Percentiles rank a stretch among this genome's conserved stretches.
Evolutionary conservation across 2,329 filamentous ascomycete species (phyloP).

Genomic region (Sclerotinia spermophila): DNA sequence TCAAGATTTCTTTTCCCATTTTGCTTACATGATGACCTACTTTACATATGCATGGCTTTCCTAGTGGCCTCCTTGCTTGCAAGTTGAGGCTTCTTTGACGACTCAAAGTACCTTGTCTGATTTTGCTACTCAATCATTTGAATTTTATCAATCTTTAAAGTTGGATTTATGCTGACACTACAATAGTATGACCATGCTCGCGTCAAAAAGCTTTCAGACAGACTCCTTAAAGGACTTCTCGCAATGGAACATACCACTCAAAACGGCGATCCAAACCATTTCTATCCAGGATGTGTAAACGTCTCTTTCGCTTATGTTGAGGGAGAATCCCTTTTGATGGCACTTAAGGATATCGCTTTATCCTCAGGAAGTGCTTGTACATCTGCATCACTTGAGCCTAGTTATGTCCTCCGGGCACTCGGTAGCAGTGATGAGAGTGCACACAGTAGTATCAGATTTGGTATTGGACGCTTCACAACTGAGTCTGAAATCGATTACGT

Average conservation of each 20-base stretch:
- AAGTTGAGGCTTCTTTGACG: conserved; percentile 39
- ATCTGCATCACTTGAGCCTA: conserved; percentile 92
- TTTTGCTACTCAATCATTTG: not conserved
- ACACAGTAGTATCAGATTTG: conserved; percentile 96
- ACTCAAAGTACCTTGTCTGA: conserved; percentile 37
- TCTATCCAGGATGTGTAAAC: conserved; percentile 97
- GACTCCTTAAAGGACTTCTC: conserved; percentile 76
- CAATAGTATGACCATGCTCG: conserved; percentile 85
- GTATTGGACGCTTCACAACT: conserved; percentile 95
- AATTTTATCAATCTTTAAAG: conserved; percentile 34
- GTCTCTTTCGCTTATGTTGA: conserved; percentile 98
- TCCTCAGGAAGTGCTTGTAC: conserved; percentile 97
- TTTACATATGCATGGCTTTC: conserved; percentile 87
- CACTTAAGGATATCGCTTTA: conserved; percentile 93
- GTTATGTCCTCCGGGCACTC: conserved; percentile 89
- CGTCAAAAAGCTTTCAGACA: conserved; percentile 77
- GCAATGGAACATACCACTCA: conserved; percentile 87
- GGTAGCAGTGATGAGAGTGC: conserved; percentile 97
- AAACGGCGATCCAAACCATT: conserved; percentile 77
- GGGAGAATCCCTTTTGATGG: conserved; percentile 96
- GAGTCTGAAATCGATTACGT: conserved; percentile 97
- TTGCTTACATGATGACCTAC: conserved; percentile 69
- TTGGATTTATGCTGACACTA: conserved; percentile 29
- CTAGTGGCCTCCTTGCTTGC: conserved; percentile 56
- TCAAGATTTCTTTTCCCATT: conserved; percentile 21